phyloP scores from a whole-genome alignment of 345 rosid species.

The Populus davidiana region DNA sequence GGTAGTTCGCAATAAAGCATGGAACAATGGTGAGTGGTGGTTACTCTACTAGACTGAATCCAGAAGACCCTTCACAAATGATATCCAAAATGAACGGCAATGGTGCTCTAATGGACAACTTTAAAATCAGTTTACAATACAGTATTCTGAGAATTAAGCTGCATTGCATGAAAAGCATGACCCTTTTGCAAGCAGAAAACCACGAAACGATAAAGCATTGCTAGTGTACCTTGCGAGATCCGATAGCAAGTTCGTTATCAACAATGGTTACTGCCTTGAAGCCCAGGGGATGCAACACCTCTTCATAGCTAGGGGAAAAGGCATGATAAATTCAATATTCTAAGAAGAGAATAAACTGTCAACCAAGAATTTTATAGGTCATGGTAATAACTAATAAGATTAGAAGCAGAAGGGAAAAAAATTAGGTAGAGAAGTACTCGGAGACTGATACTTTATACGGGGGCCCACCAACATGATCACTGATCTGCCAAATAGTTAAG shows the following conservation, averaged over 20 bases:
- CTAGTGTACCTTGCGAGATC: slow-evolving; percentile 55
- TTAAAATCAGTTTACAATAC: background rate
- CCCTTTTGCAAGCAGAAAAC: background rate
- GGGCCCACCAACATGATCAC: slow-evolving; percentile 77
- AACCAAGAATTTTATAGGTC: background rate
- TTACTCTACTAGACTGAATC: background rate
- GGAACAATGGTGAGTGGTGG: too few relatives aligned
- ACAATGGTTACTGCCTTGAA: slow-evolving; percentile 56
- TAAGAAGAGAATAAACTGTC: background rate
- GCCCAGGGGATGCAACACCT: slow-evolving; percentile 64
- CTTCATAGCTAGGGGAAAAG: slow-evolving; percentile 54
- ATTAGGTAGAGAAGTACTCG: slow-evolving; percentile 41
- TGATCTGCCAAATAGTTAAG: slow-evolving; percentile 44
- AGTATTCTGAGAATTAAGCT: background rate
- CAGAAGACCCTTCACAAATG: background rate
- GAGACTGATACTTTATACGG: slow-evolving; percentile 81
- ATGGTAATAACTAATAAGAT: slow-evolving; percentile 6
- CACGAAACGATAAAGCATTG: background rate
- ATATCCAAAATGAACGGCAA: background rate
- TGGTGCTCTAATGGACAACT: background rate
- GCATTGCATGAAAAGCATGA: background rate
- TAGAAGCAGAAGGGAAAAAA: background rate
- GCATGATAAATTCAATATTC: slow-evolving; percentile 11
- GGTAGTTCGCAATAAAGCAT: too few relatives aligned
- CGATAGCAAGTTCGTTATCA: slow-evolving; percentile 65